phyloP scores from a whole-genome alignment of 176 grass and related monocot species.

The Areca catechu region DNA sequence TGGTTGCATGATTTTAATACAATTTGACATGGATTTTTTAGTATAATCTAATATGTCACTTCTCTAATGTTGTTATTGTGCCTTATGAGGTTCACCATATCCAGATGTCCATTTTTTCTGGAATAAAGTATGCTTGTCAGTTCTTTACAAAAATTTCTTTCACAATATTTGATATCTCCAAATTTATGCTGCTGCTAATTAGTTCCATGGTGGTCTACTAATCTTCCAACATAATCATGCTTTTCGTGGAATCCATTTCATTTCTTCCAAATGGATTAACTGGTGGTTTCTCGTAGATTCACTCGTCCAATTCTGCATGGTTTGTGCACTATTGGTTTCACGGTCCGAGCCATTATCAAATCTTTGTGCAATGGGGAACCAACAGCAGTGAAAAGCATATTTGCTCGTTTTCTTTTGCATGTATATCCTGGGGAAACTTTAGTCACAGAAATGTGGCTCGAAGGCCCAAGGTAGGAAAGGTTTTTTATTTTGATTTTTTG shows the following conservation, averaged over 20 bases:
- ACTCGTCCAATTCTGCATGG: conserved; percentile 76
- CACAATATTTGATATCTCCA: no score
- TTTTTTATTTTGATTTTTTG: neutral
- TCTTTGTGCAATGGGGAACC: conserved; percentile 64
- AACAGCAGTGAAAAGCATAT: conserved; percentile 46
- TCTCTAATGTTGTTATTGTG: no score
- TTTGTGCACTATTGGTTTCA: conserved; percentile 68
- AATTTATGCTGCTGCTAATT: no score
- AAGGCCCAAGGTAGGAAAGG: conserved; percentile 49
- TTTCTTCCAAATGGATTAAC: neutral
- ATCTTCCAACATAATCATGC: no score
- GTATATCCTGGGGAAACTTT: conserved; percentile 75
- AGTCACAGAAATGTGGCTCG: conserved; percentile 78
- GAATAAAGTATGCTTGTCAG: no score
- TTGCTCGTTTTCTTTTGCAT: conserved; percentile 68
- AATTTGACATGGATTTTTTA: no score
- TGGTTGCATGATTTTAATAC: no score
- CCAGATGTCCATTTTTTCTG: no score
- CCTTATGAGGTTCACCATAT: no score
- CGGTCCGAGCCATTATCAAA: conserved; percentile 60
- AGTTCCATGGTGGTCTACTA: no score
- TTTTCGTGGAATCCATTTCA: neutral
- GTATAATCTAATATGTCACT: no score
- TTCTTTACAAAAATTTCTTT: no score
- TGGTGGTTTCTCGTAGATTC: conserved; percentile 34